Base-by-base conservation (phyloP, 305 asterid genomes). In the Fraxinus xanthoxyloides region DNA sequence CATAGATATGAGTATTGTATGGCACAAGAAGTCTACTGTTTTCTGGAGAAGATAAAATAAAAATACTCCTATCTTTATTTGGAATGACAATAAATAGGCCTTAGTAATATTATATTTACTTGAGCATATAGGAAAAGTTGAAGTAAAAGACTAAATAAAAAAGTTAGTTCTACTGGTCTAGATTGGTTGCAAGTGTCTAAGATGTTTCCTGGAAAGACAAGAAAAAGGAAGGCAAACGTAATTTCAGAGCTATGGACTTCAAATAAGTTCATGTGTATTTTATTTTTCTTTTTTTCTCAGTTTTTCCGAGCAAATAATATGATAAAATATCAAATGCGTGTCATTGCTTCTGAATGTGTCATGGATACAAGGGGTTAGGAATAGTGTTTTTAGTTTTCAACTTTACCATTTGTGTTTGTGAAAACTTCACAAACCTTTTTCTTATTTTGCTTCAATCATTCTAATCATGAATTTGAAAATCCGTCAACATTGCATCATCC, bases 1-100 rank as follows among this genome's bases (percentile, higher is more conserved):
- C 38, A 1, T 13, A 69, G 72, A 79, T 73, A 77, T 82, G 78
- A 59, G 70, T 48, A 72, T 63, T 24, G 13, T 82, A 48, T 51
- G 65, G 8, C 72, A 56, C 72, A 3, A 40, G 46, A 59, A 43
- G 63, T 7, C 5, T 9, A 26, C 30, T 38, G 21, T 83, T 23
- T 28, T 40, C 23, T 6, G 48, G 23, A 43, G 31, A 30, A 43
- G 32, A 77, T 23, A 56, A 75, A 35, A 65, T 34, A 34, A 36
- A 38, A 38, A 26, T 35, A 51, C 63, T 74, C 9, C 67, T 67
- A 34, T 72, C 77, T 81, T 73, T 77, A 72, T 56, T 54, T 80
- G 67, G 56, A 77, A 8, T 54, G 75, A 19, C 63, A 38, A 43
- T 56, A 40, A 67, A 48, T 30, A 76, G 70, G 70, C 32, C 17